Percentiles rank a stretch among this genome's conserved stretches.
These are phyloP conservation scores for Magnolia sinica DNA, from an alignment of 164 flowering plant species.

Conservation along the genomic window DNA sequence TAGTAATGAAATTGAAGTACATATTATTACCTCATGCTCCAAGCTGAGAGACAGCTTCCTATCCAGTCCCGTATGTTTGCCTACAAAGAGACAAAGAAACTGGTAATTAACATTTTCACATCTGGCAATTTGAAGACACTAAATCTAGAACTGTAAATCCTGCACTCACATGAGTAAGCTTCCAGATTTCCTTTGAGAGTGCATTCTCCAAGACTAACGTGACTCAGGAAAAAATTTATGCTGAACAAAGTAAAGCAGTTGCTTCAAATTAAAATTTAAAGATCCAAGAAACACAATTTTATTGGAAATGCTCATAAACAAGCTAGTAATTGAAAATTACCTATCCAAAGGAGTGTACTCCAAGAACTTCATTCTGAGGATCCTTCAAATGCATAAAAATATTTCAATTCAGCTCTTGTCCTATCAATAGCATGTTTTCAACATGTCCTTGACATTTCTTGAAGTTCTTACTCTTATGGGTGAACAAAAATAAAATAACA, in stretches of 20 bases:
- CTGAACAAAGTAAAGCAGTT: constrained; percentile 34
- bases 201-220: constrained; percentile 78
- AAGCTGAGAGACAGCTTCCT: constrained; percentile 79
- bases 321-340: constrained; percentile 25
- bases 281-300: background rate
- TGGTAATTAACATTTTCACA: background rate
- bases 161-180: constrained; percentile 84
- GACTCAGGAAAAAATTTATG: constrained; percentile 63
- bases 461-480: too few species aligned
- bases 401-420: background rate
- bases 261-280: background rate
- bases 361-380: constrained; percentile 65
- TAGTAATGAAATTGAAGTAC: background rate
- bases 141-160: background rate
- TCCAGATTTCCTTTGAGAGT: constrained; percentile 75
- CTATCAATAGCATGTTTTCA: constrained; percentile 5
- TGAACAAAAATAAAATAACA: too few species aligned
- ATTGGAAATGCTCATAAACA: background rate
- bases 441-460: background rate
- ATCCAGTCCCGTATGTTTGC: constrained; percentile 87
- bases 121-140: background rate
- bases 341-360: constrained; percentile 80
- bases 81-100: constrained; percentile 29
- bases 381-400: constrained; percentile 2
- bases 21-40: constrained; percentile 75